Base-by-base conservation (phyloP, 1,284 basidiomycete species). In the Sanghuangporus baumii region DNA sequence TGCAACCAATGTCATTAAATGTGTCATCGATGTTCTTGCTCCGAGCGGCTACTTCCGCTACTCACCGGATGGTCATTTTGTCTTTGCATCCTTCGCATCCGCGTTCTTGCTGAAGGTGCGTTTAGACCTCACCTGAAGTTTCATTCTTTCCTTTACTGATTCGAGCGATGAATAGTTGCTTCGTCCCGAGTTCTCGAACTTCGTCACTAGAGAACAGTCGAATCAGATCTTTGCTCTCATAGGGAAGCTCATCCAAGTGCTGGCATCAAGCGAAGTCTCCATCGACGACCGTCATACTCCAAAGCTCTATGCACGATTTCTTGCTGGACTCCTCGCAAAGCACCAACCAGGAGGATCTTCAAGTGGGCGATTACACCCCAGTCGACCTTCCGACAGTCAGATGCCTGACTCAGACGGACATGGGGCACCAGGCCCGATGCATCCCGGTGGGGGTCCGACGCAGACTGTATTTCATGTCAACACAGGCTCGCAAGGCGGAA, bases 31-130 rank as follows among this genome's bases (percentile, higher is more conserved):
- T 41, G 76, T 76, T 6, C 74, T 93, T 43, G 85, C 84, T 0
- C 88, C 88, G 0, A 86, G 81, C 47, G 89, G 88, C 7, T 91
- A 90, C 71, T 86, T 94, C 83, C 83, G 88, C 48, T 93, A 85
- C 69, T 84, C 93, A 0, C 89, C 93, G 0, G 92, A 94, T 71
- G 89, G 89, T 7, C 87, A 93, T 71, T 94, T 94, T 69, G 81
- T 94, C 47, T 93, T 93, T 69, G 83, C 89, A 1, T 84, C 91
- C 1, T 95, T 94, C 70, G 93, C 93, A 0, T 91, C 89, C 50
- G 92, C 89, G 0, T 93, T 92, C 74, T 75, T 93, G 60, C 81
- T 92, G 66, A 92, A 92, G 81, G 89, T 88, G 51, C n/a, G 74
- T 72, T 52, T n/a, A 51, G 7, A 12, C 20, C 6, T 50, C 40